These are phyloP conservation scores for Pseudopyricularia cyperi DNA, from an alignment of 2,329 filamentous ascomycete genomes.

Conservation along the genomic window DNA sequence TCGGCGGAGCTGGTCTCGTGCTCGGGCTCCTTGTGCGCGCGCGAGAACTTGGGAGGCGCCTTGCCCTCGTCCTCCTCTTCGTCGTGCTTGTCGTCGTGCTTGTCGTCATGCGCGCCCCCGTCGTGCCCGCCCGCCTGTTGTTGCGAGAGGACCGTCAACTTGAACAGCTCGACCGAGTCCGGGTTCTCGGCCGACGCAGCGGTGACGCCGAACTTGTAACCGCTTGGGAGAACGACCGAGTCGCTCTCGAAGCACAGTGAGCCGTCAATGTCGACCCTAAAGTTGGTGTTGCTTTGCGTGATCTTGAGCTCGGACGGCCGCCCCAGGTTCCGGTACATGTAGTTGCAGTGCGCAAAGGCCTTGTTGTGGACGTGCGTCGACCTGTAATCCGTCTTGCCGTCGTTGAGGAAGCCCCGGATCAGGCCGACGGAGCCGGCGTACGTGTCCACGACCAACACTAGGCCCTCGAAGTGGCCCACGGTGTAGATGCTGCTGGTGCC, in stretches of 20 bases:
- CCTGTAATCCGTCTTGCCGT: conserved; percentile 70
- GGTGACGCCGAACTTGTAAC: conserved; percentile 77
- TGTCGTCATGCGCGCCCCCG: conserved; percentile 11
- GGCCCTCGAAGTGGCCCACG: conserved; percentile 73
- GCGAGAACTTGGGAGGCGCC: conserved; percentile 9
- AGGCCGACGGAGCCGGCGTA: conserved; percentile 67
- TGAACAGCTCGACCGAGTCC: conserved; percentile 90
- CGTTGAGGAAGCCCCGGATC: conserved; percentile 86
- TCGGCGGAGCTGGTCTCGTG: conserved; percentile 10
- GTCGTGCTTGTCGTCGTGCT: conserved; percentile 20
- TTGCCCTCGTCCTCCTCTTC: conserved; percentile 7
- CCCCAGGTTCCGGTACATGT: conserved; percentile 83
- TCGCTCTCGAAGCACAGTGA: conserved; percentile 70
- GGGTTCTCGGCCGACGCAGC: conserved; percentile 83
- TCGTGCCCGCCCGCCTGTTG: conserved; percentile 15
- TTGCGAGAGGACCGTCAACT: conserved; percentile 60
- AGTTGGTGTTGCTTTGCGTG: conserved; percentile 45
- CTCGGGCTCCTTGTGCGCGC: not conserved
- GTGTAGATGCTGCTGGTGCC: conserved; percentile 73
- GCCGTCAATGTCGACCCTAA: conserved; percentile 73
- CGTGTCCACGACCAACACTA: conserved; percentile 75
- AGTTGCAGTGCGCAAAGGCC: conserved; percentile 87
- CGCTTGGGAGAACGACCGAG: conserved; percentile 64
- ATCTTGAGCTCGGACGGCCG: conserved; percentile 70
- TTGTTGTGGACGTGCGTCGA: conserved; percentile 69